Evolutionary conservation across 2,329 filamentous ascomycete species (phyloP), one percentile per base, ranked within the genome.

Genomic region (Aureobasidium uvarum): DNA sequence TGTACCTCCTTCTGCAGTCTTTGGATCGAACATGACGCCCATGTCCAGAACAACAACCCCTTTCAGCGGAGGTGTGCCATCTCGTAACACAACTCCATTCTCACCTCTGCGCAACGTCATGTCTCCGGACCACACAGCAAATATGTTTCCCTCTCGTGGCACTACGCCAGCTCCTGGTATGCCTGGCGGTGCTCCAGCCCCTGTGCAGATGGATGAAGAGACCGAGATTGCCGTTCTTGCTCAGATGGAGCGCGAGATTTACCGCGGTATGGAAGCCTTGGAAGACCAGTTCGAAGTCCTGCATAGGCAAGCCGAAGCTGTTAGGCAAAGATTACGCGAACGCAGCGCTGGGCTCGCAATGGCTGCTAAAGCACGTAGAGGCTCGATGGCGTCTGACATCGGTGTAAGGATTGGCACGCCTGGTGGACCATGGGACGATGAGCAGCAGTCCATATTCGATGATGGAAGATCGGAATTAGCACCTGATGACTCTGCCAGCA

Each of bases 281-380:
- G 94, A 98, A 77, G 92, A 97, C 73, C 92, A 93, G 0, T 97
- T 98, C 71, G 94, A 98, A 78, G 87, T 86, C 33, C 82, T 98
- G n/a, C 94, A 98, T 74, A 85, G 86, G 70, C 89, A 89, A 72
- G 94, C 94, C 1, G 92, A 97, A 78, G 77, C 83, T 20, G 90
- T 97, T 18, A 88, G 94, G 5, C 87, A 86, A 25, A 86, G 89
- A 0, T 82, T 98, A 5, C 89, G 93, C 6, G 90, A 95, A 74
- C 89, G 94, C 46, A 88, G 89, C 16, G 91, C 92, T 0, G 93
- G 91, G 1, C 81, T 98, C 81, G 81, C 87, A 77, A 76, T 83
- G 85, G 74, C 88, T 81, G 78, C 86, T 78, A 77, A 87, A 81
- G 68, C 83, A 78, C 69, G 83, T 75, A 68, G 87, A 81, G 75